Base-by-base conservation (phyloP, 331 rosid genomes). In the Rhamnella rubrinervis region DNA sequence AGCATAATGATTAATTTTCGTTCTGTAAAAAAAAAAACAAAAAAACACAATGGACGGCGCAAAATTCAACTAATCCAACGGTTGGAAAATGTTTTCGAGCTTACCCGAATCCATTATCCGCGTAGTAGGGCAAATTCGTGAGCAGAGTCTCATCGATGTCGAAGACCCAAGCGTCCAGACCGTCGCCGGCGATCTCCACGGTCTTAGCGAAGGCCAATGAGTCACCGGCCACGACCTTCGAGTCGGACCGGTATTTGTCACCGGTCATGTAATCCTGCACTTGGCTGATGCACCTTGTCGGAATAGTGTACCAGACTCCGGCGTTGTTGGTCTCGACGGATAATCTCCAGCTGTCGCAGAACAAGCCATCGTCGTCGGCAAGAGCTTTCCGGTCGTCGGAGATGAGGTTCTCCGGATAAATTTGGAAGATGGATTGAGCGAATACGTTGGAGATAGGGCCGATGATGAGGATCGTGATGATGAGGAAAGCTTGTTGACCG, bases 331-430 rank as follows among this genome's bases (percentile, higher is more conserved):
- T 86, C 81, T 93, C 97, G 18, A 86, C 83, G 57, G 95, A 63
- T 58, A 93, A 84, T 66, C 89, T 81, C 97, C 97, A 93, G 83
- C 95, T 90, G 60, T 90, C 97, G 81, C 93, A 93, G 75, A 46
- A 78, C 15, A 74, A 1, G 49, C 15, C 11, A 63, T 19, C 26
- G 52, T 83, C 75, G 66, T 69, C 73, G 20, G 55, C 49, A 40
- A 62, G 60, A 26, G 55, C 65, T 53, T 55, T 67, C 18, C 65
- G 71, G 65, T 67, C 28, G 23, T 63, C 65, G 21, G 74, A 47
- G 37, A 71, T 37, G 40, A 20, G 72, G 1, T 70, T 49, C n/a
- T 77, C 82, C 61, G 81, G 77, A 7, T 76, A 84, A 17, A 82
- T 21, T 26, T 38, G 68, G 71, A 87, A 64, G 15, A 60, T 38